These are phyloP conservation scores for Phtheirospermum japonicum DNA, from an alignment of 257 asterid species.

Conservation along the genomic window DNA sequence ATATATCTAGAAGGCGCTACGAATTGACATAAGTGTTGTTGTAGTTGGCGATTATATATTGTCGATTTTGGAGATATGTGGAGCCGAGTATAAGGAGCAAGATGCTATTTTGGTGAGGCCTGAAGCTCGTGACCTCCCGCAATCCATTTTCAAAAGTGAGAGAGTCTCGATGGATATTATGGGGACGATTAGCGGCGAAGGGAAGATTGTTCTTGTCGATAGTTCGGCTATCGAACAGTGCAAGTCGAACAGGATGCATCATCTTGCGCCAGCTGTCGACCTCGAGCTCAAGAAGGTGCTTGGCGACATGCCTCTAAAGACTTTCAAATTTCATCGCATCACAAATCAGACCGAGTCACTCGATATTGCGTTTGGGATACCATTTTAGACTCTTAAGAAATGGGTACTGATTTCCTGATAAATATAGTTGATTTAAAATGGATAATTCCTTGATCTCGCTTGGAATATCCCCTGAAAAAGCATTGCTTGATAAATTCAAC, in stretches of 20 bases:
- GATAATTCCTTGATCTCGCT: constrained; percentile 68
- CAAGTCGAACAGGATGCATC: constrained; percentile 52
- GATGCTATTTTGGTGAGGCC: constrained; percentile 94
- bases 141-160: constrained; percentile 77
- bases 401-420: constrained; percentile 81
- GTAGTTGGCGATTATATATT: constrained; percentile 88
- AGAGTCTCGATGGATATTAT: constrained; percentile 90
- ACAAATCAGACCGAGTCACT: constrained; percentile 57
- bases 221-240: constrained; percentile 52
- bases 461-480: constrained; percentile 72
- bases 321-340: constrained; percentile 65
- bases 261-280: constrained; percentile 86
- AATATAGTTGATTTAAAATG: constrained; percentile 83
- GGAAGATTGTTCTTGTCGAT: constrained; percentile 64
- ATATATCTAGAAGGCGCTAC: constrained; percentile 73
- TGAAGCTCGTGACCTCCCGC: constrained; percentile 57
- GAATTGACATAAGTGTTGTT: constrained; percentile 84
- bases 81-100: constrained; percentile 98
- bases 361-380: constrained; percentile 75
- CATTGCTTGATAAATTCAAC: constrained; percentile 74
- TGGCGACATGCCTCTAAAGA: constrained; percentile 96
- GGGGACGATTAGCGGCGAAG: constrained; percentile 83
- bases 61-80: constrained; percentile 96
- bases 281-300: constrained; percentile 96
- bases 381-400: constrained; percentile 63